Conservation (phyloP, 73 alveolate genomes). For the Durusdinium trenchii region DNA sequence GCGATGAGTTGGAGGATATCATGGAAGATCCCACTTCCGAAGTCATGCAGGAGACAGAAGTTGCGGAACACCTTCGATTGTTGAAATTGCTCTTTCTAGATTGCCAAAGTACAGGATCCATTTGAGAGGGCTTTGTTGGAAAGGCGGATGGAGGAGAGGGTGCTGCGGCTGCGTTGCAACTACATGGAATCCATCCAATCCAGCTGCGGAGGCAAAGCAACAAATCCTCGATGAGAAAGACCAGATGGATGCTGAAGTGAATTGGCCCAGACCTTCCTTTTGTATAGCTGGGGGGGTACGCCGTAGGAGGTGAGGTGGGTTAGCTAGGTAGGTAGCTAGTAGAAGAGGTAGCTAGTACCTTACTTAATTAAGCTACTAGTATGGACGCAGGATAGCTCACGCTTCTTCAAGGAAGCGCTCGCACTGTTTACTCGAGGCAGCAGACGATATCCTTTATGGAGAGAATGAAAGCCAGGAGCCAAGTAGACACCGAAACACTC, state of each 20-base stretch:
- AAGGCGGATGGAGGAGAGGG: conserved; percentile 56
- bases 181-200: not conserved
- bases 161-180: not conserved
- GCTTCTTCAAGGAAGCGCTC: no score
- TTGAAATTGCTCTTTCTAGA: not conserved
- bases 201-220: conserved; percentile 40
- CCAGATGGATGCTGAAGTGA: conserved; percentile 57
- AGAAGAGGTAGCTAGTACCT: not conserved
- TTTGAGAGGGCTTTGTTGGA: conserved; percentile 85
- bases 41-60: conserved; percentile 55
- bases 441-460: conserved; percentile 44
- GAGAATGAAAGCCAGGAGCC: conserved; percentile 34
- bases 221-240: conserved; percentile 85
- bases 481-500: not conserved
- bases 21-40: conserved; percentile 88
- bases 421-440: conserved; percentile 1
- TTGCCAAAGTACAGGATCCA: conserved; percentile 32
- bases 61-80: not conserved
- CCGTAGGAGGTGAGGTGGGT: not conserved
- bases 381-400: not conserved
- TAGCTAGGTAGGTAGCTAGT: not conserved
- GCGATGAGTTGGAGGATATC: conserved; percentile 65
- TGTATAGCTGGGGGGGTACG: not conserved
- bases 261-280: no score
- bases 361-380: not conserved